These are phyloP conservation scores for Crithidia brevicula DNA, from an alignment of 208 protist genomes.

Conservation along the genomic window DNA sequence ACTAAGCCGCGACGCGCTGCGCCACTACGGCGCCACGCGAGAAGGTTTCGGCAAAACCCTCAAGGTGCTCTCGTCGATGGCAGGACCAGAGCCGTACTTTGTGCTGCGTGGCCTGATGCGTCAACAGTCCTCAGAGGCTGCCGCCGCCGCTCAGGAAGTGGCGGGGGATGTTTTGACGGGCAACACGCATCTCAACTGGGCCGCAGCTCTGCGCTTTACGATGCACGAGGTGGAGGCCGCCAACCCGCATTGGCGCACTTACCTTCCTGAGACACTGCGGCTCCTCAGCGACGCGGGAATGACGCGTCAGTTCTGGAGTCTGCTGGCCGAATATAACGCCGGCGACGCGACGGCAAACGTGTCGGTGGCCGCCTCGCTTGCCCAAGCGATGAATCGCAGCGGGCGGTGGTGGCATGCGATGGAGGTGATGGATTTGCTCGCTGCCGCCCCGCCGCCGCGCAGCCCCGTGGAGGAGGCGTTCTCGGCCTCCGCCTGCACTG, in stretches of 20 bases:
- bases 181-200: constrained; percentile 46
- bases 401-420: constrained; percentile 64
- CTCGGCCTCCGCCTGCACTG: constrained; percentile 56
- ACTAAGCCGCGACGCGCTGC: constrained; percentile 25
- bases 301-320: constrained; percentile 42
- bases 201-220: constrained; percentile 46
- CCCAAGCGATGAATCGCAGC: constrained; percentile 46
- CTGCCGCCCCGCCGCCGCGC: constrained; percentile 33
- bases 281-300: constrained; percentile 85
- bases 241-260: constrained; percentile 51
- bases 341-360: constrained; percentile 25
- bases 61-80: constrained; percentile 45
- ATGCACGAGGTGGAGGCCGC: constrained; percentile 24
- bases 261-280: constrained; percentile 58
- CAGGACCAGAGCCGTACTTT: constrained; percentile 59
- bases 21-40: constrained; percentile 26
- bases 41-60: constrained; percentile 32
- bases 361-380: constrained; percentile 65
- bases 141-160: constrained; percentile 45
- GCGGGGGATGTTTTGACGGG: constrained; percentile 71
- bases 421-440: constrained; percentile 76
- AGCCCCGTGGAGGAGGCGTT: constrained; percentile 46
- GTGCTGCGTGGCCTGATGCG: constrained; percentile 51
- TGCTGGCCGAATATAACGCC: constrained; percentile 55
- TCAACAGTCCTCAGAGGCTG: constrained; percentile 21